phyloP scores from a whole-genome alignment of 2,329 filamentous ascomycete genomes.

The Verticillium longisporum region DNA sequence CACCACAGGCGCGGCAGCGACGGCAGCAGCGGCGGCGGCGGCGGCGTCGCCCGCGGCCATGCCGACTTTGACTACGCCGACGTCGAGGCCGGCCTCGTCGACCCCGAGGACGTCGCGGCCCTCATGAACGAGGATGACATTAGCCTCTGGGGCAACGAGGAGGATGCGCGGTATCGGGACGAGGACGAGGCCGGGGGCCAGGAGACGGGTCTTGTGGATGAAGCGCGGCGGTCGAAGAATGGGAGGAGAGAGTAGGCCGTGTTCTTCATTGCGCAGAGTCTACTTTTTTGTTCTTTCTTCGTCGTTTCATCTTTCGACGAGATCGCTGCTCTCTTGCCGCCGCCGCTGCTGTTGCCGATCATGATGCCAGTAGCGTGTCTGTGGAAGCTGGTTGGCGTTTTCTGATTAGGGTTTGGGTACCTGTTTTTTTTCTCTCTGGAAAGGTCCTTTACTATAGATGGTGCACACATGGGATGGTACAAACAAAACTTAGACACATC shows the following conservation, averaged over 20 bases:
- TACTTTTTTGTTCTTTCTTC: not conserved
- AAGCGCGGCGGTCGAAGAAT: not conserved
- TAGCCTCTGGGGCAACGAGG: conserved; percentile 42
- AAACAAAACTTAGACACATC: not conserved
- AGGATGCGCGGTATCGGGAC: conserved; percentile 18
- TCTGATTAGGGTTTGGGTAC: too few relatives aligned
- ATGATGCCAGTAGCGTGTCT: too few relatives aligned
- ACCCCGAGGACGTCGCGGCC: conserved; percentile 43
- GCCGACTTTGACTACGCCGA: conserved; percentile 32
- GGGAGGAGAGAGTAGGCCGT: conserved; percentile 1
- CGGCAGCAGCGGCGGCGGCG: too few relatives aligned
- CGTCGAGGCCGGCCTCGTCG: conserved; percentile 33
- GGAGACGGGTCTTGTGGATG: not conserved
- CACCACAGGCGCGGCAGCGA: not conserved
- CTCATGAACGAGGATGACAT: conserved; percentile 54
- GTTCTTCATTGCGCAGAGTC: not conserved
- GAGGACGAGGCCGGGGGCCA: conserved; percentile 15
- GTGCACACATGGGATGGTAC: too few relatives aligned
- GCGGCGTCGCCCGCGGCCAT: conserved; percentile 3
- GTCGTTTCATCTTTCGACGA: too few relatives aligned
- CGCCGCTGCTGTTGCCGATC: too few relatives aligned
- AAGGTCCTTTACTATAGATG: too few relatives aligned
- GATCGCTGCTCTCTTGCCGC: too few relatives aligned
- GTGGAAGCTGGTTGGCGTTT: too few relatives aligned
- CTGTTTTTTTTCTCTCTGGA: too few relatives aligned